phyloP scores from a whole-genome alignment of 2,329 filamentous ascomycete genomes.

The Rhynchosporium secalis region DNA sequence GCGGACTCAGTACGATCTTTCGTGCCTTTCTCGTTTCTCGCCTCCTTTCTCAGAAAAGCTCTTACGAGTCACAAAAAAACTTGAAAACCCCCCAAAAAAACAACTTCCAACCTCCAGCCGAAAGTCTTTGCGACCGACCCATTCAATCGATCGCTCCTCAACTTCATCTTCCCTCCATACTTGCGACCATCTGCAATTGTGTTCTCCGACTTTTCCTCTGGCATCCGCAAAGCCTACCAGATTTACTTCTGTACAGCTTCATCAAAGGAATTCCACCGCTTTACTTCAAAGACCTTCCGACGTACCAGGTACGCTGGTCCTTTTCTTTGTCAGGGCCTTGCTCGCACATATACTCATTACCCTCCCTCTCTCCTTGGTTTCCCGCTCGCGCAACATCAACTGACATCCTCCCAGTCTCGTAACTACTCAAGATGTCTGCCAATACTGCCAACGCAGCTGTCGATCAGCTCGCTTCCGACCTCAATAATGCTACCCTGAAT shows the following conservation, averaged over 20 bases:
- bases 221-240: conserved; percentile 30
- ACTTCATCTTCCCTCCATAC: conserved; percentile 28
- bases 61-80: conserved; percentile 42
- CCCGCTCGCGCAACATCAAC: conserved; percentile 12
- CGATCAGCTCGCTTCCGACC: conserved; percentile 80
- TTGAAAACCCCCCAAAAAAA: conserved; percentile 41
- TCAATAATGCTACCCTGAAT: conserved; percentile 70
- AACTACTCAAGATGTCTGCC: conserved; percentile 57
- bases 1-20: conserved; percentile 40
- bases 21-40: conserved; percentile 42
- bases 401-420: conserved; percentile 28
- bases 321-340: conserved; percentile 19
- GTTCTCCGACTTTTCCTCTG: conserved; percentile 25
- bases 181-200: conserved; percentile 22
- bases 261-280: conserved; percentile 23
- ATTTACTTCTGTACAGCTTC: conserved; percentile 29
- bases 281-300: conserved; percentile 31
- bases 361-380: neutral
- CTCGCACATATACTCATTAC: neutral
- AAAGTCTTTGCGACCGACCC: conserved; percentile 34
- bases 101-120: conserved; percentile 27
- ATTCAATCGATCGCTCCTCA: conserved; percentile 33
- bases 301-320: conserved; percentile 30
- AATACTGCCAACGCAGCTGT: conserved; percentile 61
- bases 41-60: conserved; percentile 39